These are phyloP conservation scores for Phytophthora citrophthora DNA, from an alignment of 352 stramenopile genomes.

Conservation along the genomic window DNA sequence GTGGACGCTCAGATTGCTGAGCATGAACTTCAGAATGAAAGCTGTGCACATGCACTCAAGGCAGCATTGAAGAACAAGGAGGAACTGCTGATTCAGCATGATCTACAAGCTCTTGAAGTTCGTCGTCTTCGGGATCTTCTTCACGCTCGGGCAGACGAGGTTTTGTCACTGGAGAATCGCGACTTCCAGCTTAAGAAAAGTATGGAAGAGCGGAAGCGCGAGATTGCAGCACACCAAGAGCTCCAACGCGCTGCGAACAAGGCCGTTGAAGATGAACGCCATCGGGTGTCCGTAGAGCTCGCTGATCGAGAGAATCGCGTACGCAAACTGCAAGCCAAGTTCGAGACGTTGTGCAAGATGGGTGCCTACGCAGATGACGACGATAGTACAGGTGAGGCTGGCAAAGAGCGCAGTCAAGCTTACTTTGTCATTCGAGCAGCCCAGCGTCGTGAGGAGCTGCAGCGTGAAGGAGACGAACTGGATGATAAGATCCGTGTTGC, in stretches of 20 bases:
- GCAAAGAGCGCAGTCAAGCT: constrained; percentile 86
- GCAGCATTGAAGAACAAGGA: constrained; percentile 88
- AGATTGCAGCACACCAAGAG: constrained; percentile 90
- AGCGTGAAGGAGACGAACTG: constrained; percentile 94
- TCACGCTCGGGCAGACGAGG: constrained; percentile 88
- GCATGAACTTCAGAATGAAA: constrained; percentile 92
- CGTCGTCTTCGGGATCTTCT: constrained; percentile 91
- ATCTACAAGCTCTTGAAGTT: constrained; percentile 95
- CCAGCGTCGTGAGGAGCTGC: constrained; percentile 95
- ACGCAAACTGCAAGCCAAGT: constrained; percentile 94
- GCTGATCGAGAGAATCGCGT: constrained; percentile 87
- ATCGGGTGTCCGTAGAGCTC: constrained; percentile 93
- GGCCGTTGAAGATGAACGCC: constrained; percentile 92
- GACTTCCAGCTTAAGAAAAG: constrained; percentile 94
- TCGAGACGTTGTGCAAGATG: constrained; percentile 90
- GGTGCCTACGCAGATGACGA: constrained; percentile 63
- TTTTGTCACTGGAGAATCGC: constrained; percentile 94
- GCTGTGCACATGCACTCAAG: constrained; percentile 86
- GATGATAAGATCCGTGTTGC: constrained; percentile 94
- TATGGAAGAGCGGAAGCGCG: constrained; percentile 94
- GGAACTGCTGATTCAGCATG: constrained; percentile 93
- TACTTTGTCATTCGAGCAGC: constrained; percentile 97
- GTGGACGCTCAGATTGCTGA: constrained; percentile 86
- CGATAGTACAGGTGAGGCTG: constrained; percentile 71
- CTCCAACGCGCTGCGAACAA: constrained; percentile 91